Conservation (phyloP, 306 rosid genomes). For the Vigna nakashimae region DNA sequence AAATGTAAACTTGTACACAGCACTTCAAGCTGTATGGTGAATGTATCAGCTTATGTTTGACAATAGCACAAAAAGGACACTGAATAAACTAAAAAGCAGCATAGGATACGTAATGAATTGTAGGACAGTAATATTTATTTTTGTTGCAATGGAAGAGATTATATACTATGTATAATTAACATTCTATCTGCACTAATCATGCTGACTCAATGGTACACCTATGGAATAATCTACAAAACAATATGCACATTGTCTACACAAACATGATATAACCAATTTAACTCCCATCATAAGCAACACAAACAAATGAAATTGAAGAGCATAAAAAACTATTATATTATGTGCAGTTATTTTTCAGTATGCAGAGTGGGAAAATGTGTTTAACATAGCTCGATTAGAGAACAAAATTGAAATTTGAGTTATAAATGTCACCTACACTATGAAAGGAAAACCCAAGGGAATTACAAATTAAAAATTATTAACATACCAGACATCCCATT, state of each 20-base stretch:
- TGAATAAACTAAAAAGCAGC: background rate
- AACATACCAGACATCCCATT: constrained; percentile 71
- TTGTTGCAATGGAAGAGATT: background rate
- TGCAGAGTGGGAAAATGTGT: constrained; percentile 6
- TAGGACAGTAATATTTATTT: constrained; percentile 15
- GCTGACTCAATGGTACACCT: background rate
- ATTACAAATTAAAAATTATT: constrained; percentile 33
- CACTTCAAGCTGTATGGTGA: background rate
- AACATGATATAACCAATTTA: constrained; percentile 7
- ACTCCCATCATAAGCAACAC: constrained; percentile 32
- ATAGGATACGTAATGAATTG: background rate
- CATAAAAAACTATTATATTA: constrained; percentile 10
- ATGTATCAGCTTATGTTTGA: background rate
- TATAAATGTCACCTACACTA: background rate
- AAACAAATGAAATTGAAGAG: constrained; percentile 17
- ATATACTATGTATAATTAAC: background rate
- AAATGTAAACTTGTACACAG: background rate
- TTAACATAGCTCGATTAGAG: background rate
- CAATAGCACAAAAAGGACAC: background rate
- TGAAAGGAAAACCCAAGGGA: background rate
- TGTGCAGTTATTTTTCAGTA: background rate
- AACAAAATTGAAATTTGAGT: background rate
- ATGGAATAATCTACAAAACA: constrained; percentile 18
- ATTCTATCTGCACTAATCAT: background rate
- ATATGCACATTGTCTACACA: background rate